Percentiles rank a stretch among this genome's conserved stretches.
These are phyloP conservation scores for Hyaloperonospora arabidopsidis DNA, from an alignment of 352 stramenopile species.

Conservation along the genomic window DNA sequence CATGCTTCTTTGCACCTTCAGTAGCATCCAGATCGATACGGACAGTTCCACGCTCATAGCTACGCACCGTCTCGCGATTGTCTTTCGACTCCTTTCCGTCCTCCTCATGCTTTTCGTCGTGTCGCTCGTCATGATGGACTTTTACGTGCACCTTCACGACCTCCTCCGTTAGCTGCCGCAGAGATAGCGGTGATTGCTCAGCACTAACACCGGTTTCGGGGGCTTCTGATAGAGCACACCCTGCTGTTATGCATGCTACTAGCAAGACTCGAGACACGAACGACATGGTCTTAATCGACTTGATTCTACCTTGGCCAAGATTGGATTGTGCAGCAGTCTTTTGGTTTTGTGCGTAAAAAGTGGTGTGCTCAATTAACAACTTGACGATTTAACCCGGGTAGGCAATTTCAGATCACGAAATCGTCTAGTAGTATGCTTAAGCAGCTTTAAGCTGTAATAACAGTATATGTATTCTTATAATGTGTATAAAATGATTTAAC, in stretches of 20 bases:
- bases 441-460: too few species aligned
- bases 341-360: too few species aligned
- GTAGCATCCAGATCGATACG: constrained; percentile 22
- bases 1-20: constrained; percentile 15
- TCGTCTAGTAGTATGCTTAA: too few species aligned
- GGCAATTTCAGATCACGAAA: too few species aligned
- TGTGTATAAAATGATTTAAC: too few species aligned
- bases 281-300: too few species aligned
- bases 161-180: constrained; percentile 21
- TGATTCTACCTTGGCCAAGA: too few species aligned
- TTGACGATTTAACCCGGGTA: too few species aligned
- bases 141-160: constrained; percentile 26
- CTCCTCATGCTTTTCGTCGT: constrained; percentile 17
- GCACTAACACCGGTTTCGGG: constrained; percentile 14
- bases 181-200: constrained; percentile 4
- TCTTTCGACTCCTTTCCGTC: constrained; percentile 1
- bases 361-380: too few species aligned
- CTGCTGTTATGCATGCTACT: constrained; percentile 31
- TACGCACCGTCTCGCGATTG: constrained; percentile 24
- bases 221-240: constrained; percentile 19
- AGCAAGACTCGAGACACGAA: too few species aligned
- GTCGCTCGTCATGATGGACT: constrained; percentile 17
- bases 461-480: too few species aligned
- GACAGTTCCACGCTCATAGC: constrained; percentile 33
- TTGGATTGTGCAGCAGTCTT: too few species aligned